These are phyloP conservation scores for Podaxis sp. DNA, from an alignment of 768 basidiomycete species.

Conservation along the genomic window DNA sequence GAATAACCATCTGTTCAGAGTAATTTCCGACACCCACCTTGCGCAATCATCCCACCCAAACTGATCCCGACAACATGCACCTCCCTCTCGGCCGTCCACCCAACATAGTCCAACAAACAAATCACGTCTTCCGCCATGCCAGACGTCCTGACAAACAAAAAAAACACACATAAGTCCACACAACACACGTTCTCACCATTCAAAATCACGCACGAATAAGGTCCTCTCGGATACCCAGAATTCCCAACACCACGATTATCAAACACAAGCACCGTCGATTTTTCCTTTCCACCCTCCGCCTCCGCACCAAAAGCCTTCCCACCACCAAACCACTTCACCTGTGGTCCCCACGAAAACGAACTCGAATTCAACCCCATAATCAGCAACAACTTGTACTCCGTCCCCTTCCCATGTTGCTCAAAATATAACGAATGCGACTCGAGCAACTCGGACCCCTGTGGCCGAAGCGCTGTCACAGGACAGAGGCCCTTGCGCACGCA, in stretches of 20 bases:
- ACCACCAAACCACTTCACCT: constrained; percentile 62
- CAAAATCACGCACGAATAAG: constrained; percentile 63
- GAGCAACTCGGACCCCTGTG: constrained; percentile 43
- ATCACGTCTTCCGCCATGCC: constrained; percentile 79
- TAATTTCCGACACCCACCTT: constrained; percentile 42
- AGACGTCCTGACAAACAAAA: constrained; percentile 47
- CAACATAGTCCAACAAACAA: constrained; percentile 65
- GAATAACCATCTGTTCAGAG: background rate
- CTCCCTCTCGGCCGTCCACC: constrained; percentile 62
- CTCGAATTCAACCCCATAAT: constrained; percentile 78
- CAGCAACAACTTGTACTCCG: constrained; percentile 60
- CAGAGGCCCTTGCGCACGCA: constrained; percentile 74
- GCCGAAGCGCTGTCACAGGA: constrained; percentile 56
- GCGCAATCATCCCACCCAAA: constrained; percentile 84
- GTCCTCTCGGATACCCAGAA: constrained; percentile 67
- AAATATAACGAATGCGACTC: constrained; percentile 79
- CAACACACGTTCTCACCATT: background rate
- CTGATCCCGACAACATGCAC: constrained; percentile 76
- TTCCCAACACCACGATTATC: constrained; percentile 86
- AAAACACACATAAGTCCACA: background rate
- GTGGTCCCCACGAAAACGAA: constrained; percentile 61
- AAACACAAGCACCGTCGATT: constrained; percentile 70
- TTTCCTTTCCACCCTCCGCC: constrained; percentile 24
- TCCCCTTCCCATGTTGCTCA: constrained; percentile 66
- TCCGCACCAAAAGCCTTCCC: constrained; percentile 23